Base-by-base conservation (phyloP, 352 stramenopile species). In the Phytopythium mirpurense region DNA sequence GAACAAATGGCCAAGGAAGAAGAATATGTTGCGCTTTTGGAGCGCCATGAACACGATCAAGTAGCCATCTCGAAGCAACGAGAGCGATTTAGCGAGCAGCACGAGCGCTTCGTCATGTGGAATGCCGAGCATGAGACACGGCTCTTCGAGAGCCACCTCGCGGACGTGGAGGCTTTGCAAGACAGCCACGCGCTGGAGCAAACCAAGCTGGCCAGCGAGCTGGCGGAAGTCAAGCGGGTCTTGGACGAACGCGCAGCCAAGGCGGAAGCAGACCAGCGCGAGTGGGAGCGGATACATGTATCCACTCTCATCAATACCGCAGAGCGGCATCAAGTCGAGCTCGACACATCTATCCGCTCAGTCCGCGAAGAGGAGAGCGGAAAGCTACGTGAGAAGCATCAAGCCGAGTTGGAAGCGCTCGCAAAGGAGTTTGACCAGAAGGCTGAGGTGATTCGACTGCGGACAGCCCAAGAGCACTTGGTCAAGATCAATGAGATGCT, bases 401-500 rank as follows among this genome's bases (percentile, higher is more conserved):
- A 27, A 5, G 29, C 40, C 5, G 29, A 37, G 32, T 34, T 26
- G 21, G 16, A 65, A 12, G 24, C 47, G 11, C 41, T 70, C 9
- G 31, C 32, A 10, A 58, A 42, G 34, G 41, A 52, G 8, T 66
- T 61, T 21, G 14, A 54, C 16, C 48, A 69, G 19, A 60, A 37
- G 19, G 54, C 43, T 2, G 61, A 73, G 43, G 21, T 64, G 4
- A 50, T 60, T 29, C 51, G 47, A 7, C 44, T 71, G 24, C 55
- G 51, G 14, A 40, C 62, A 10, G 46, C 56, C 27, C 55, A 71
- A 23, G 63, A 62, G 1, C 56, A 70, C 40, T 36, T 65, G 35
- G 21, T 31, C 18, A 68, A 65, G 46, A 53, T 57, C 2, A 71
- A 65, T 23, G 60, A 68, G n/a, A 29, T 68, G 31, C 34, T 68